A percentile compares a stretch with the other conserved stretches of the same genome.
Conservation (phyloP, 2,329 filamentous ascomycete genomes). For the Monilinia vaccinii-corymbosi region DNA sequence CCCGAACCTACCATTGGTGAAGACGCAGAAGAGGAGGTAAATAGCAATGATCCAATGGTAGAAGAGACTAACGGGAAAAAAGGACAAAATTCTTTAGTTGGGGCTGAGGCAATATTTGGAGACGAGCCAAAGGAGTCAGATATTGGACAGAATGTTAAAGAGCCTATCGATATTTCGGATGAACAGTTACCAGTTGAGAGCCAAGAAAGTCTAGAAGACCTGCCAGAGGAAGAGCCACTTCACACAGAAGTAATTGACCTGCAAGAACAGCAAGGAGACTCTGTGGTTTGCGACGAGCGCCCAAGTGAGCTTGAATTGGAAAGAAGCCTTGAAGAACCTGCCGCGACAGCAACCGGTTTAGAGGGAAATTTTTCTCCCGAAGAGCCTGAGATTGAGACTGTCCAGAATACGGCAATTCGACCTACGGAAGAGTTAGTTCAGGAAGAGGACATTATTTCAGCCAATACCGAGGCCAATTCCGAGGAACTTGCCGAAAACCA, state of each 20-base stretch:
- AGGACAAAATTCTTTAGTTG: neutral
- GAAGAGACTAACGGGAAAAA: neutral
- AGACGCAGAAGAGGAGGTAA: neutral
- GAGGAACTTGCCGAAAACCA: neutral
- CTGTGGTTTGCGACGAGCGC: neutral
- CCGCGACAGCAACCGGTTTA: neutral
- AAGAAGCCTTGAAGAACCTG: no score
- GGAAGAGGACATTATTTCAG: fast-evolving
- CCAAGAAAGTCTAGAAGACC: neutral
- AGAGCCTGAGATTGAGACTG: no score
- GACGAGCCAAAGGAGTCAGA: neutral
- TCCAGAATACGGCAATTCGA: neutral
- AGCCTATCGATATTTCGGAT: neutral
- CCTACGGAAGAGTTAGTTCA: neutral
- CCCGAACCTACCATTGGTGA: neutral
- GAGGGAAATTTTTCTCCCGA: neutral
- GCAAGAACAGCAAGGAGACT: neutral
- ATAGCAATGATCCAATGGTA: neutral
- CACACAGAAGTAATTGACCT: neutral
- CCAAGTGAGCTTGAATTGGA: neutral
- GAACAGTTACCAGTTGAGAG: neutral
- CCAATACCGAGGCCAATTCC: fast-evolving
- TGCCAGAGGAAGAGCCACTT: neutral
- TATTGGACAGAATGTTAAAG: fast-evolving
- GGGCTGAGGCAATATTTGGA: neutral